phyloP scores from a whole-genome alignment of 2,329 filamentous ascomycete species.

The Chaetomium sp. region DNA sequence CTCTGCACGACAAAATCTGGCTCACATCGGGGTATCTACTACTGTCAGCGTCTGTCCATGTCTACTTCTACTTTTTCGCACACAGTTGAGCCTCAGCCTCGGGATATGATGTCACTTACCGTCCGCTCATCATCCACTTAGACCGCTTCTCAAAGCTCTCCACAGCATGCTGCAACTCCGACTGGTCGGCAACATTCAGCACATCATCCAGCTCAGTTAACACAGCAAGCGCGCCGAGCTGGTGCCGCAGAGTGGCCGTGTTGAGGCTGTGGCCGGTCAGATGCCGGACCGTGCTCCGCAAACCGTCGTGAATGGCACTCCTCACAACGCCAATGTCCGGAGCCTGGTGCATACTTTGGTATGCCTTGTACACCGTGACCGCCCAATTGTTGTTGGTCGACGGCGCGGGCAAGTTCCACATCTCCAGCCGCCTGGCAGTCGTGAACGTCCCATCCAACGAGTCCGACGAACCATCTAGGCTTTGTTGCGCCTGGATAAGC shows the following conservation, averaged over 20 bases:
- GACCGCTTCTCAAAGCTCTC: slow-evolving; percentile 58
- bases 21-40: slow-evolving; percentile 68
- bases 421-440: slow-evolving; percentile 74
- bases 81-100: too few relatives aligned
- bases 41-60: slow-evolving; percentile 19
- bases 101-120: slow-evolving; percentile 39
- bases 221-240: slow-evolving; percentile 59
- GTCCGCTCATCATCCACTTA: slow-evolving; percentile 75
- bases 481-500: slow-evolving; percentile 62
- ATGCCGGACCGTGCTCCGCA: slow-evolving; percentile 53
- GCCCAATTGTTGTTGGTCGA: slow-evolving; percentile 54
- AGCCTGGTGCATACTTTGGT: slow-evolving; percentile 70
- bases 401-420: slow-evolving; percentile 84
- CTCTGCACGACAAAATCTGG: slow-evolving; percentile 73
- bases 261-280: slow-evolving; percentile 45
- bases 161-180: slow-evolving; percentile 57
- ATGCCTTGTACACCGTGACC: slow-evolving; percentile 69
- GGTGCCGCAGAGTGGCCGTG: slow-evolving; percentile 46
- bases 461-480: slow-evolving; percentile 47
- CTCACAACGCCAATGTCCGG: slow-evolving; percentile 48
- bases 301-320: slow-evolving; percentile 55
- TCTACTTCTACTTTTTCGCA: not conserved
- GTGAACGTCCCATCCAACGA: slow-evolving; percentile 68
- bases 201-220: slow-evolving; percentile 78
- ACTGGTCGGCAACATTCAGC: slow-evolving; percentile 51